phyloP scores from a whole-genome alignment of 2,329 filamentous ascomycete species.

The Alternaria hordeiaustralica region DNA sequence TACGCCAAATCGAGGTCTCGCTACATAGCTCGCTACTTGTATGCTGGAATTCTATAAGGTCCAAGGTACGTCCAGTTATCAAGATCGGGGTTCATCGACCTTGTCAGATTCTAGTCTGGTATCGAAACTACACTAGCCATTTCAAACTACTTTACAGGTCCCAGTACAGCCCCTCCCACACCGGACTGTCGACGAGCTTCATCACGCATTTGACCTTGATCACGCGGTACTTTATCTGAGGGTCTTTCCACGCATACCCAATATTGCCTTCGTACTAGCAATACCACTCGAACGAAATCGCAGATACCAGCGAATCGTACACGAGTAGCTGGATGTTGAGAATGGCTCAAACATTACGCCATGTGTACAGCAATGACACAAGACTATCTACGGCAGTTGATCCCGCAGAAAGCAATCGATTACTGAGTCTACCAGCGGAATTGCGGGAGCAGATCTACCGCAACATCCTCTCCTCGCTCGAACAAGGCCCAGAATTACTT shows the following conservation, averaged over 20 bases:
- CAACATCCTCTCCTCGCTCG: conserved; percentile 26
- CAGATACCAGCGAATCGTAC: not conserved
- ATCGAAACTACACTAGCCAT: not conserved
- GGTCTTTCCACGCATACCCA: not conserved
- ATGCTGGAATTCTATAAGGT: not conserved
- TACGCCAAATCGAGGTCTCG: not conserved
- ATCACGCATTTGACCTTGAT: not conserved
- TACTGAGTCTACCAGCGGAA: conserved; percentile 31
- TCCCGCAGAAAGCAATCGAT: not conserved
- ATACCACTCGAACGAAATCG: not conserved
- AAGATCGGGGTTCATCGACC: accelerated
- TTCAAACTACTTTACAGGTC: too few relatives aligned
- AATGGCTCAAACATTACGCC: not conserved
- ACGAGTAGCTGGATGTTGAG: not conserved
- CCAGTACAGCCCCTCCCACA: not conserved
- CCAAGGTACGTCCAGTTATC: not conserved
- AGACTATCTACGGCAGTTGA: not conserved
- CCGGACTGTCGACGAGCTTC: not conserved
- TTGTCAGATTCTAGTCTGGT: too few relatives aligned
- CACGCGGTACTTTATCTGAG: not conserved
- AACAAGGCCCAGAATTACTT: conserved; percentile 28
- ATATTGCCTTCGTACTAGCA: not conserved
- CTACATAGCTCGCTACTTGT: not conserved
- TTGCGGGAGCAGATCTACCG: conserved; percentile 41
- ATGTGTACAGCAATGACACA: not conserved